Evolutionary conservation across 75 land plant genomes (phyloP), one percentile per base, ranked within the genome.

Genomic region (Azolla pinnata): DNA sequence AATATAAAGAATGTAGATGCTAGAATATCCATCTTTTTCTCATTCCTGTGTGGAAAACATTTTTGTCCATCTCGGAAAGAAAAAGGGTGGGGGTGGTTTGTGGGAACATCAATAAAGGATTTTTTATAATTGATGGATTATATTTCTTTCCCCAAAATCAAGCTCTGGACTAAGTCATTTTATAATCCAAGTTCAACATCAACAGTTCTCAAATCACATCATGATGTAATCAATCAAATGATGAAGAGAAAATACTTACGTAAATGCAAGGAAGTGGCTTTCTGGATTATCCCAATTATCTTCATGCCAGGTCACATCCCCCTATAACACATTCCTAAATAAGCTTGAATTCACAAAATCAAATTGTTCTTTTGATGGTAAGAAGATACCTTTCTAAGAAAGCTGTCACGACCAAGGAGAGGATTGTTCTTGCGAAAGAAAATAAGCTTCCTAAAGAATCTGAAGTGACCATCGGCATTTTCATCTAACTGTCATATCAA

Each of bases 301-400:
- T 63, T 93, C 96, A 69, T 93, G 96, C 98, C 98, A 93, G 17
- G 90, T 93, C 3, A 85, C 61, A 69, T 88, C 96, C 54, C 42
- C 64, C 87, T 88, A 78, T 64, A 79, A 3, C n/a, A 31, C 45
- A 29, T 46, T 3, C n/a, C 14, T 23, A 3, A 46, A 46, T 18
- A 2, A 18, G n/a, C 3, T 8, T 26, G 19, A 10, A 56, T 10
- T 29, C 30, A 23, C 14, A 10, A 16, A 27, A 29, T 27, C 9
- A 1, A 32, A 56, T 25, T 27, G 33, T 19, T 16, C 1, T 25
- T 14, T 9, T 27, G 9, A 17, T 31, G 21, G 12, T 30, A 31
- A 54, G 2, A 32, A 7, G 29, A 1, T 46, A 71, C 93, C 61
- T 79, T 62, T 40, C 21, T 29, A n/a, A 95, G 87, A 68, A 95